Evolutionary conservation across 345 rosid species (phyloP).

Genomic region (Melaleuca quinquenervia): DNA sequence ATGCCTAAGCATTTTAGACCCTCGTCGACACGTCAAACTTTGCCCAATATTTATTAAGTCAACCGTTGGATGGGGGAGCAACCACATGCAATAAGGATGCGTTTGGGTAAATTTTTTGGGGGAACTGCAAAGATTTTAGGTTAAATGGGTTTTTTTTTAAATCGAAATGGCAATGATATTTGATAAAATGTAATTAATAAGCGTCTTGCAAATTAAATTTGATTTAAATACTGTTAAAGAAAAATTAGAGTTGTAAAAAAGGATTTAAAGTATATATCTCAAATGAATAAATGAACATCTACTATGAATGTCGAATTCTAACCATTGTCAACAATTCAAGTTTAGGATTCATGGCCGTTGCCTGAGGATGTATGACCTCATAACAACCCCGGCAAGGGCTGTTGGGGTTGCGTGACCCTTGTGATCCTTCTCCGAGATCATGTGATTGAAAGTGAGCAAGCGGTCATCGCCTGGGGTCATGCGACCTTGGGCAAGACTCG

Average conservation of each 20-base stretch:
- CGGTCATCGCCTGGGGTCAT: neutral
- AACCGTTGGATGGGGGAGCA: neutral
- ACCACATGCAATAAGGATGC: neutral
- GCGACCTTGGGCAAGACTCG: fast-evolving
- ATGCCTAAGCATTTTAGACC: neutral
- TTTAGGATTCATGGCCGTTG: fast-evolving
- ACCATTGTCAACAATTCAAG: fast-evolving
- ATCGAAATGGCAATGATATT: neutral
- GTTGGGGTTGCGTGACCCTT: fast-evolving
- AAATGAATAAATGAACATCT: neutral
- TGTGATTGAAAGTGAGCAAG: neutral
- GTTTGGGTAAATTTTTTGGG: no score
- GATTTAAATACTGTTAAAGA: fast-evolving
- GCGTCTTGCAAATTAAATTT: neutral
- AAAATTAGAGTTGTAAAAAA: neutral
- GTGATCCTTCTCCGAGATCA: neutral
- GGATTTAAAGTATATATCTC: neutral
- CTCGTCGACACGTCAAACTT: neutral
- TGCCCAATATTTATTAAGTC: neutral
- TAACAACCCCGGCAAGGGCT: fast-evolving
- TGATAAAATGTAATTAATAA: neutral
- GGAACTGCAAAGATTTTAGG: neutral
- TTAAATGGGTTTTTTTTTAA: neutral
- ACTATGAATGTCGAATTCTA: fast-evolving
- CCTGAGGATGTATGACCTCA: neutral